These are phyloP conservation scores for Pichia norvegensis DNA, from an alignment of 1,139 yeast genomes.

Conservation along the genomic window DNA sequence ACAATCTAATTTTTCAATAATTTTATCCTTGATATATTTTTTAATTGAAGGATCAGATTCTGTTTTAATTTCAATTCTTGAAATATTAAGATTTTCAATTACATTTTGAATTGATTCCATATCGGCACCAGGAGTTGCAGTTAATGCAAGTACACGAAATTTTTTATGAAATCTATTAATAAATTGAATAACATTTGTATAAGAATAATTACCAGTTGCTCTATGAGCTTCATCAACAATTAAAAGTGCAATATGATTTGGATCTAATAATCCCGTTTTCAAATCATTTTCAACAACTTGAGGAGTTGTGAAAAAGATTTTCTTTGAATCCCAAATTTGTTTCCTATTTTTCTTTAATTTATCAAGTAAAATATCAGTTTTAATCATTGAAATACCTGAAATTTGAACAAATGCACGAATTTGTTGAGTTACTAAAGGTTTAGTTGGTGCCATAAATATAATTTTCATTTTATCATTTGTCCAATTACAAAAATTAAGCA, in stretches of 20 bases:
- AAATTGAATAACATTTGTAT: constrained; percentile 69
- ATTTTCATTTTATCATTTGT: constrained; percentile 59
- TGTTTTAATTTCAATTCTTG: constrained; percentile 77
- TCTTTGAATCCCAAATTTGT: constrained; percentile 64
- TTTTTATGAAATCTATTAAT: constrained; percentile 48
- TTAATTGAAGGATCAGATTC: constrained; percentile 78
- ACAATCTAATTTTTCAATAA: constrained; percentile 51
- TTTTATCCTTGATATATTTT: constrained; percentile 68
- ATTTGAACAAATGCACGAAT: constrained; percentile 86
- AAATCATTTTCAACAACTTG: constrained; percentile 93
- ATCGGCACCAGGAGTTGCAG: constrained; percentile 93
- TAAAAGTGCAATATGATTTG: constrained; percentile 63
- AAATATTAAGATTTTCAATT: constrained; percentile 61
- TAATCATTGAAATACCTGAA: constrained; percentile 70
- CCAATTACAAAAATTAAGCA: constrained; percentile 88
- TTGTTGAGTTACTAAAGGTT: constrained; percentile 97
- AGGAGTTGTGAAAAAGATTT: constrained; percentile 91
- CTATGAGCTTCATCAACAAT: constrained; percentile 96
- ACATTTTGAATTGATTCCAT: constrained; percentile 85
- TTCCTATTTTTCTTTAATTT: constrained; percentile 56
- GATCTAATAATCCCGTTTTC: constrained; percentile 63
- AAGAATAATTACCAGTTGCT: constrained; percentile 84
- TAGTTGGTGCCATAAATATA: constrained; percentile 93
- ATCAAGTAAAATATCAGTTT: constrained; percentile 78
- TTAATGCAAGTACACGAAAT: constrained; percentile 71